Evolutionary conservation across 2,329 filamentous ascomycete genomes (phyloP), one percentile per base, ranked within the genome.

Genomic region (Curvularia sp.): DNA sequence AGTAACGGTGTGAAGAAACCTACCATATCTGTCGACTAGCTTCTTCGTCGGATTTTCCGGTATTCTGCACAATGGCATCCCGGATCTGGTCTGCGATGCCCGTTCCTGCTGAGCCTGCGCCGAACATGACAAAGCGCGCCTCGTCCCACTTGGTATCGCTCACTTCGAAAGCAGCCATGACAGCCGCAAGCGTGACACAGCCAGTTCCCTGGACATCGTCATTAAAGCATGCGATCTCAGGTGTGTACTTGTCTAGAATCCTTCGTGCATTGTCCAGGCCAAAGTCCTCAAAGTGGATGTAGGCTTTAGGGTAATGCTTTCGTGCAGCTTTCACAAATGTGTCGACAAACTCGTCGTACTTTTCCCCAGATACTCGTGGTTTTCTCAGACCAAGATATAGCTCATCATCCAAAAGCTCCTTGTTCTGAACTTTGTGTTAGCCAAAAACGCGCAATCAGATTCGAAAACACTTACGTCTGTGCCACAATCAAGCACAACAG

Each of bases 231-330:
- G 92, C 83, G 7, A 94, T 88, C 49, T 89, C 72, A 0, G 88
- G 83, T 1, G 89, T 85, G 68, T 95, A 96, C 34, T 82, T 84
- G 59, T 96, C 90, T 0, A 96, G 81, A 2, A 96, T 85, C 3
- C 90, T 85, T 28, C 90, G 83, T 0, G 91, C 90, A 69, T 96
- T 96, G 1, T 77, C 76, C 0, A 96, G 78, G 0, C 92, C 92
- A 78, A 96, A 96, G 71, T 96, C 93, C 69, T 96, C 91, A 71
- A 96, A 96, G 70, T 96, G 92, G 19, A 96, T 89, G 67, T 93
- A 94, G 0, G 93, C 92, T 45, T 84, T 87, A 0, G 93, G 93
- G 60, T 89, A 96, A 1, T 87, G 81, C 66, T 89, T 86, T 43
- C 87, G 81, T 0, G 89, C 89, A 0, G 86, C 82, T 50, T 82